Percentiles rank a stretch among this genome's conserved stretches.
These are phyloP conservation scores for Phytopythium aichiense DNA, from an alignment of 352 stramenopile genomes.

Conservation along the genomic window DNA sequence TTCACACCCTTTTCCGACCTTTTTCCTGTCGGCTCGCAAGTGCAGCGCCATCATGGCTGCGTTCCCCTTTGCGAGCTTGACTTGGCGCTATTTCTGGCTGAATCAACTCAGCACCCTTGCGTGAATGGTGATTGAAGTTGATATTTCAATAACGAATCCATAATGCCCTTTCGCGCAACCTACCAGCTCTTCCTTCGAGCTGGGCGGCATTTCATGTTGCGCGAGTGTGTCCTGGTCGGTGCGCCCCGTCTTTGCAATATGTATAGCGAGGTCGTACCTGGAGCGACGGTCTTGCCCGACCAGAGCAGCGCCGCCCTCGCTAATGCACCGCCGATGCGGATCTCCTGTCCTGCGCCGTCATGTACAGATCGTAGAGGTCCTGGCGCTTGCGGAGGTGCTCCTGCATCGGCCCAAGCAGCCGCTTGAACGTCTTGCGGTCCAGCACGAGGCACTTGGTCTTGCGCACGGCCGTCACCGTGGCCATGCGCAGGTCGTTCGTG, in stretches of 20 bases:
- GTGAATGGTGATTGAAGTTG: constrained; percentile 8
- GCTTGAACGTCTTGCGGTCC: constrained; percentile 88
- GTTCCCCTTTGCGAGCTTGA: too few species aligned
- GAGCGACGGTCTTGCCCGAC: not conserved
- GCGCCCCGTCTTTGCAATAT: not conserved
- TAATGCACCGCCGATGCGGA: not conserved
- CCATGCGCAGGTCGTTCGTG: constrained; percentile 81
- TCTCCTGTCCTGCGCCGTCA: constrained; percentile 20
- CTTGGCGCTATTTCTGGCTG: too few species aligned
- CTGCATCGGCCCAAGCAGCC: constrained; percentile 83
- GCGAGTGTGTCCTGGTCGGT: not conserved
- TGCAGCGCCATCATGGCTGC: not conserved
- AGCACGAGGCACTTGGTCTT: constrained; percentile 83
- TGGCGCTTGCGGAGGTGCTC: constrained; percentile 78
- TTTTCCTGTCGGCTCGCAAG: not conserved
- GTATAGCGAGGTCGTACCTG: not conserved
- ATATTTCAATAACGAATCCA: constrained; percentile 6
- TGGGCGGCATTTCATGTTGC: not conserved
- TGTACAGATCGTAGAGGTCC: constrained; percentile 69
- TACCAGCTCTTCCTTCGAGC: not conserved
- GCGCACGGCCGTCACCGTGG: constrained; percentile 83
- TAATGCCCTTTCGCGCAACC: not conserved
- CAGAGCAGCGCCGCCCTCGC: not conserved
- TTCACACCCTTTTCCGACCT: not conserved
- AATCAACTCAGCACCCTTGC: too few species aligned